Evolutionary conservation across 164 flowering plant genomes (phyloP), one percentile per base, ranked within the genome.

Genomic region (Amborella trichopoda): DNA sequence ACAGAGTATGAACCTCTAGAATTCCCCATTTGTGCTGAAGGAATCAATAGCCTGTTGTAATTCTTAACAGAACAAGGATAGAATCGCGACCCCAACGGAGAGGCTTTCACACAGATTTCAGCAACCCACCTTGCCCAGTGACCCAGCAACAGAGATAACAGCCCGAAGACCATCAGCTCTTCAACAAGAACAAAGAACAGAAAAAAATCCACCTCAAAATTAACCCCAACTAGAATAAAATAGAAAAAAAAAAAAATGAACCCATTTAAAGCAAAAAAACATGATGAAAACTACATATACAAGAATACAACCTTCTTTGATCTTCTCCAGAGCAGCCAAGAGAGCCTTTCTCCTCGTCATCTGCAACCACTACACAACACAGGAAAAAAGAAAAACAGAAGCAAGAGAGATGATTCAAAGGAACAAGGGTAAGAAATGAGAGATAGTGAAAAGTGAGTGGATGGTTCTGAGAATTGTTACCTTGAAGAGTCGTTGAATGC

Each of bases 111-210:
- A 54, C 97, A 89, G 49, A 89, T 82, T 56, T 78, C 73, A 10
- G 97, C 80, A 36, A 84, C 74, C 69, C 64, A 67, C 21, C 59
- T 50, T 36, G 78, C 67, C 81, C 84, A 82, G 52, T 82, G 97
- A 33, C 95, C 93, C 89, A 84, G 67, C 69, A 84, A 40, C 75
- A 89, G 57, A 24, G 97, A 89, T 28, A 84, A 48, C 22, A 89
- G 53, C 50, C 90, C 95, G 63, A 89, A 81, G 33, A 84, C 76
- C 93, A 84, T 84, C 10, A 82, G 65, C 70, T 89, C 97, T 89
- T 43, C 48, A 25, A 16, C 51, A 46, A n/a, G 49, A 57, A 8
- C n/a, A 41, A 21, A 25, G 26, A 1, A 14, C 46, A 48, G 33
- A 6, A 22, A 23, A 38, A 25, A 12, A 50, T 40, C 3, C 26